These are phyloP conservation scores for Clitopilus passeckerianus DNA, from an alignment of 768 basidiomycete genomes.

Conservation along the genomic window DNA sequence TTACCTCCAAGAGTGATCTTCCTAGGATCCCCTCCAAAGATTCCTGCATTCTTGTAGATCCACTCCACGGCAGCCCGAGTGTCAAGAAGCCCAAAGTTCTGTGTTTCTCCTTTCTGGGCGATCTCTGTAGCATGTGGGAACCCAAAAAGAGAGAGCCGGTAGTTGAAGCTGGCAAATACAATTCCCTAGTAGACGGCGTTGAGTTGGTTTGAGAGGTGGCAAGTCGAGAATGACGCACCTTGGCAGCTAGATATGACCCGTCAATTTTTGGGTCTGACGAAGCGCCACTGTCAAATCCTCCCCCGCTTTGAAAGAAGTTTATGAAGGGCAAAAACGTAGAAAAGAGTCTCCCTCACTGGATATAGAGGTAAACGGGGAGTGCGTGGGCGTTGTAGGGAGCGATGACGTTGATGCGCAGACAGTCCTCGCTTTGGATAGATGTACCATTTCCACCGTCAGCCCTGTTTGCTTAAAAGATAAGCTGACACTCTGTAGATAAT, in stretches of 20 bases:
- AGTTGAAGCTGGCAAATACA: conserved; percentile 28
- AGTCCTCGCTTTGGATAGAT: conserved; percentile 32
- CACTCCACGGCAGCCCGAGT: conserved; percentile 39
- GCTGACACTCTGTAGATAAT: not conserved
- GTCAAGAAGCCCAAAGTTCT: conserved; percentile 49
- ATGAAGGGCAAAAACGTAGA: not conserved
- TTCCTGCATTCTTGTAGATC: conserved; percentile 34
- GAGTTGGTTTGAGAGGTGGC: not conserved
- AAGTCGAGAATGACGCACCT: conserved; percentile 8
- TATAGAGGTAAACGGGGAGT: conserved; percentile 23
- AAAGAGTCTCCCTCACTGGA: conserved; percentile 14
- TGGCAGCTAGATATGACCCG: conserved; percentile 24
- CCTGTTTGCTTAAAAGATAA: conserved; percentile 7
- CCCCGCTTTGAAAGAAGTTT: conserved; percentile 13
- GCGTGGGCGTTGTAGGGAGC: conserved; percentile 27
- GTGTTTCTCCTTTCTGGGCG: conserved; percentile 22
- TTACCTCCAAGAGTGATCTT: conserved; percentile 39
- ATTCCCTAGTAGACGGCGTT: conserved; percentile 16
- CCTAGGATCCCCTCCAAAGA: conserved; percentile 38
- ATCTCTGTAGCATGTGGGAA: conserved; percentile 36
- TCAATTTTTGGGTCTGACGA: conserved; percentile 31
- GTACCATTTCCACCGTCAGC: conserved; percentile 27
- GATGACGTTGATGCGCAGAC: conserved; percentile 36
- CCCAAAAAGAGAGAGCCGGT: conserved; percentile 30
- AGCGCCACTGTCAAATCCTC: conserved; percentile 29